Percentiles rank a stretch among this genome's conserved stretches.
These are phyloP conservation scores for Solanum ahanhuiri DNA, from an alignment of 257 asterid genomes.

Conservation along the genomic window DNA sequence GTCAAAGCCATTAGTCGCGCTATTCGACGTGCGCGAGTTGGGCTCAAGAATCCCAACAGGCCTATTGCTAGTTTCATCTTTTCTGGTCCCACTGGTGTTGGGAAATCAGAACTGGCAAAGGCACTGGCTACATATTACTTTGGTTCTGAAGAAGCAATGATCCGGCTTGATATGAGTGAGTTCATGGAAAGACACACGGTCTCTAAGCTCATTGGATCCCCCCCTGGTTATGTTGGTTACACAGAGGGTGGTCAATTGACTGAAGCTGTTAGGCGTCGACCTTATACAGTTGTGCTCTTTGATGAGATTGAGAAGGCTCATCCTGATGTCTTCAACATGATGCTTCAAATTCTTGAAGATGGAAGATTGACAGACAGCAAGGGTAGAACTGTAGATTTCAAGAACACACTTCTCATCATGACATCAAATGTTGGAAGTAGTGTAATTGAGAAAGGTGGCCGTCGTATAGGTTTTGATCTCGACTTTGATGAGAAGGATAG, in stretches of 20 bases:
- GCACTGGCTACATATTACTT: slow-evolving; percentile 43
- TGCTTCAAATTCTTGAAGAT: slow-evolving; percentile 61
- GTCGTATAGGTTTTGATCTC: slow-evolving; percentile 35
- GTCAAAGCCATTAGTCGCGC: slow-evolving; percentile 51
- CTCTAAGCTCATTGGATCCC: slow-evolving; percentile 46
- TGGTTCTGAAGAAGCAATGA: slow-evolving; percentile 57
- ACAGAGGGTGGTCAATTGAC: slow-evolving; percentile 63
- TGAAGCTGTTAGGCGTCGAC: slow-evolving; percentile 47
- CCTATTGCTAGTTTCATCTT: slow-evolving; percentile 62
- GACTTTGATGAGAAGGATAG: slow-evolving; percentile 39
- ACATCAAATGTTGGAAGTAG: slow-evolving; percentile 61
- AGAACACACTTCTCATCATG: slow-evolving; percentile 43
- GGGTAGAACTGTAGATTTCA: slow-evolving; percentile 52
- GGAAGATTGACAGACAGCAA: slow-evolving; percentile 51
- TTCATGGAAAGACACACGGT: slow-evolving; percentile 49
- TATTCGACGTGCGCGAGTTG: slow-evolving; percentile 60
- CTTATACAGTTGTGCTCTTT: slow-evolving; percentile 47
- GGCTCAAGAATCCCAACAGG: slow-evolving; percentile 43
- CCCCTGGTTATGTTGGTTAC: slow-evolving; percentile 56
- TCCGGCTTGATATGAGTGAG: slow-evolving; percentile 58
- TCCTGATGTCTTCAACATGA: slow-evolving; percentile 39
- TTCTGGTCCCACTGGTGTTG: slow-evolving; percentile 62
- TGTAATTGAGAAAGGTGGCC: slow-evolving; percentile 28
- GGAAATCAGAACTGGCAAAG: slow-evolving; percentile 53
- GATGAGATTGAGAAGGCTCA: slow-evolving; percentile 71